Percentiles rank a stretch among this genome's conserved stretches.
These are phyloP conservation scores for Fusarium humuli DNA, from an alignment of 2,329 filamentous ascomycete genomes.

Conservation along the genomic window DNA sequence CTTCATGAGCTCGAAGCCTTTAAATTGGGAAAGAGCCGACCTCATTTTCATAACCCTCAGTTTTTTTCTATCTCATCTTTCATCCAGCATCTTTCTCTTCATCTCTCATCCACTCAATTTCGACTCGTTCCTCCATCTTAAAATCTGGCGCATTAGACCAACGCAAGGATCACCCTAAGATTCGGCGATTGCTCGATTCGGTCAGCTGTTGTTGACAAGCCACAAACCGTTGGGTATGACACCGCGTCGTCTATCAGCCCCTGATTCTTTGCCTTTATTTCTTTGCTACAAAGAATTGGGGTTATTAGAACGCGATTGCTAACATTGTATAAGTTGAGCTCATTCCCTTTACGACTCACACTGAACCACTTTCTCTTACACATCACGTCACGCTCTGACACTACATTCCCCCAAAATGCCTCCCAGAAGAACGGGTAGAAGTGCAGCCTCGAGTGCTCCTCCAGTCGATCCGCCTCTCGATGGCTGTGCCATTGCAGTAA, in stretches of 20 bases:
- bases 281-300: constrained; percentile 1
- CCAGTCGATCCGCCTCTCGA: constrained; percentile 54
- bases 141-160: constrained; percentile 19
- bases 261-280: constrained; percentile 28
- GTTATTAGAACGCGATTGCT: constrained; percentile 15
- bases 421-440: constrained; percentile 40
- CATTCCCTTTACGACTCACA: not conserved
- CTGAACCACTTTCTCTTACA: not conserved
- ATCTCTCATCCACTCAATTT: constrained; percentile 7
- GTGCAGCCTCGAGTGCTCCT: constrained; percentile 38
- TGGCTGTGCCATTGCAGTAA: constrained; percentile 66
- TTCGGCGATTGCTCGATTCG: constrained; percentile 45
- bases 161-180: constrained; percentile 25
- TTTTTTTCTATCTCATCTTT: not conserved
- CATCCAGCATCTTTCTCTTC: not conserved
- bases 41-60: constrained; percentile 7
- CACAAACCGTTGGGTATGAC: constrained; percentile 34
- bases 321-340: constrained; percentile 26
- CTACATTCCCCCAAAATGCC: constrained; percentile 31
- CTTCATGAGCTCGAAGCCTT: constrained; percentile 18
- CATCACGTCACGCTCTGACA: not conserved
- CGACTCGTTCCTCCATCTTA: not conserved
- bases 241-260: constrained; percentile 27
- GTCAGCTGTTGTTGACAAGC: constrained; percentile 35
- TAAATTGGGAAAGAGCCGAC: constrained; percentile 35